Evolutionary conservation across 495 filamentous ascomycete species (phyloP).

Genomic region (Terfezia claveryi): DNA sequence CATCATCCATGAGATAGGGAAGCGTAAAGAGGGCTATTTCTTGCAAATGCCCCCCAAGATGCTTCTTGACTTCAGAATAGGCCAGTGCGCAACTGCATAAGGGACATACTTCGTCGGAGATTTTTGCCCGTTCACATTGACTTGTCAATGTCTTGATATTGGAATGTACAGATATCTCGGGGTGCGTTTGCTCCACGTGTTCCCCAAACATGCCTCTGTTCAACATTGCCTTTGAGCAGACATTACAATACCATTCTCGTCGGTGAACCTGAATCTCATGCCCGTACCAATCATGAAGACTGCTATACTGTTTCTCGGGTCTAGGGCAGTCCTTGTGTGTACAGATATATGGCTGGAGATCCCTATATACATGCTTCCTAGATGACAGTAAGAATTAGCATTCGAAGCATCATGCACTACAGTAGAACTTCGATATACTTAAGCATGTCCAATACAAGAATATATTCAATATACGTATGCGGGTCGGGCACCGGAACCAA

Average conservation of each 20-base stretch:
- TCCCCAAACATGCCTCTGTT: too few species aligned
- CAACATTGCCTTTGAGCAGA: too few species aligned
- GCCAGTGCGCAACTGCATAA: too few species aligned
- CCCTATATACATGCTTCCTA: conserved; percentile 1
- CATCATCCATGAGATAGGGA: neutral
- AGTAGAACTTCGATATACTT: neutral
- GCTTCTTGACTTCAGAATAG: neutral
- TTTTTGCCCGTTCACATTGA: neutral
- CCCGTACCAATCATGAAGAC: neutral
- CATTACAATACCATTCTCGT: neutral
- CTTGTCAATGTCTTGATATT: neutral
- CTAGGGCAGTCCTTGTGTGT: neutral
- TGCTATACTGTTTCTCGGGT: neutral
- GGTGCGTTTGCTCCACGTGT: too few species aligned
- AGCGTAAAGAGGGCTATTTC: neutral
- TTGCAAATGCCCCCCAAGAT: neutral
- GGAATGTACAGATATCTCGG: neutral
- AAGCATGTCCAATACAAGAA: neutral
- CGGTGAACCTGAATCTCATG: conserved; percentile 1
- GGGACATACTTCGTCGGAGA: too few species aligned
- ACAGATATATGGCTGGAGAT: conserved; percentile 2
- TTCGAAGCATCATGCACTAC: neutral
- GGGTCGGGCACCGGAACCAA: too few species aligned
- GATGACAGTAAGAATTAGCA: neutral
- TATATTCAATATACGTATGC: too few species aligned